These are phyloP conservation scores for Solanum hybrid DNA, from an alignment of 305 asterid species.

Conservation along the genomic window DNA sequence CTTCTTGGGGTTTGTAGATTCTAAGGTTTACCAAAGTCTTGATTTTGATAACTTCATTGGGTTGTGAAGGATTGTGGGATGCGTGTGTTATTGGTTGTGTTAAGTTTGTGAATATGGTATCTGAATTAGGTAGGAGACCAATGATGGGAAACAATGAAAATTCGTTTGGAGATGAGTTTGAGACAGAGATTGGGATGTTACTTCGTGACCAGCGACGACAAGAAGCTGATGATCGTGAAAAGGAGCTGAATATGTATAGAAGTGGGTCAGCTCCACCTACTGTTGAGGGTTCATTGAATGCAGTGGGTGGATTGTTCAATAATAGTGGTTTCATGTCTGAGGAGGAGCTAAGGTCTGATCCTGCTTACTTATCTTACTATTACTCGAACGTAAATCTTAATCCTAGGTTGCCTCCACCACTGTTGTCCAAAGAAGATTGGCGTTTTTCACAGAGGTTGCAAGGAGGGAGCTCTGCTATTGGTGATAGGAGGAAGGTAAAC, in stretches of 20 bases:
- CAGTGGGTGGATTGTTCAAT: constrained; percentile 81
- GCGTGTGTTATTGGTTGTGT: constrained; percentile 2
- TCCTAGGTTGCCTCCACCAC: constrained; percentile 95
- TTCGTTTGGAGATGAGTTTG: constrained; percentile 82
- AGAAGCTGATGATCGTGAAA: constrained; percentile 78
- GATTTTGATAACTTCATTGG: neutral
- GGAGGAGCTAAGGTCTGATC: constrained; percentile 97
- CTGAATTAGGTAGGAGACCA: constrained; percentile 81
- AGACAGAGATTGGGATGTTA: constrained; percentile 66
- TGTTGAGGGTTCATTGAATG: constrained; percentile 89
- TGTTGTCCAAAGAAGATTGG: constrained; percentile 92
- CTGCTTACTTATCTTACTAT: constrained; percentile 73
- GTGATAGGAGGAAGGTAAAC: constrained; percentile 88
- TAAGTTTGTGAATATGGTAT: constrained; percentile 50
- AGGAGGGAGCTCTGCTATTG: constrained; percentile 89
- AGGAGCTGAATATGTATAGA: constrained; percentile 88
- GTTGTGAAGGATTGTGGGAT: constrained; percentile 6
- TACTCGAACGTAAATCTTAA: constrained; percentile 86
- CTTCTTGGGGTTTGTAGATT: neutral
- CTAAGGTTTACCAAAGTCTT: neutral
- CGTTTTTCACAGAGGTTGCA: constrained; percentile 82
- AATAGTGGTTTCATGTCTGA: constrained; percentile 72
- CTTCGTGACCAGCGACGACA: constrained; percentile 75
- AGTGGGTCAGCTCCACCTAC: constrained; percentile 99
- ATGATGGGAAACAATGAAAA: constrained; percentile 63